Base-by-base conservation (phyloP, 1,284 basidiomycete species). In the Anthracocystis panici-leucophaei region DNA sequence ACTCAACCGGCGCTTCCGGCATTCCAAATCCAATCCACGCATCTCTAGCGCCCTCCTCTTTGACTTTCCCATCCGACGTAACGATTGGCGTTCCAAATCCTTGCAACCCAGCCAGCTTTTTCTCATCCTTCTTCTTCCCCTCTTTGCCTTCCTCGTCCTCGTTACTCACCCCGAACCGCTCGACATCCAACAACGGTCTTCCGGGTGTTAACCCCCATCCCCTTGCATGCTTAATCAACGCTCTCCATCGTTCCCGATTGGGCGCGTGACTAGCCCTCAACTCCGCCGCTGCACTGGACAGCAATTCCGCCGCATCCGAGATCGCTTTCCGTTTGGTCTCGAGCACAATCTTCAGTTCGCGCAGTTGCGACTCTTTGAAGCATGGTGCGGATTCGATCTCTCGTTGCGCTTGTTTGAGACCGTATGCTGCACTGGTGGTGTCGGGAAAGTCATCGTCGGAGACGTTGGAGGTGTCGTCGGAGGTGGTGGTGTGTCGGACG, bases 1-100 rank as follows among this genome's bases (percentile, higher is more conserved):
- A 45, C 23, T 66, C 57, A 1, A 78, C 44, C 2, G 78, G 74
- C 48, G 78, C 78, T 64, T 82, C 81, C 1, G 76, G 69, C 1
- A 74, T 48, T 2, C 75, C 81, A 33, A 80, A 82, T 7, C 81
- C 79, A 29, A 82, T 78, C 81, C 81, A 82, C 8, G 80, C 81
- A 60, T 82, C 81, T 20, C 81, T 40, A 2, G 81, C 77, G 4
- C 78, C 76, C 52, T 82, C 81, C 11, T 81, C 79, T 25, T 75
- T 81, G 20, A 79, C 40, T 18, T 75, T 68, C 21, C 79, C 81
- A 38, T 77, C 67, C 42, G 72, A 76, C 12, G 71, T 73, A n/a
- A 80, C 16, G 38, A 81, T 66, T 2, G 79, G 75, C 16, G 70
- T 76, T 10, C 79, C 79, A 38, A 81, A 81, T 1, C 78, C 78